Conservation (phyloP, 768 basidiomycete genomes). For the Mycena amicta region DNA sequence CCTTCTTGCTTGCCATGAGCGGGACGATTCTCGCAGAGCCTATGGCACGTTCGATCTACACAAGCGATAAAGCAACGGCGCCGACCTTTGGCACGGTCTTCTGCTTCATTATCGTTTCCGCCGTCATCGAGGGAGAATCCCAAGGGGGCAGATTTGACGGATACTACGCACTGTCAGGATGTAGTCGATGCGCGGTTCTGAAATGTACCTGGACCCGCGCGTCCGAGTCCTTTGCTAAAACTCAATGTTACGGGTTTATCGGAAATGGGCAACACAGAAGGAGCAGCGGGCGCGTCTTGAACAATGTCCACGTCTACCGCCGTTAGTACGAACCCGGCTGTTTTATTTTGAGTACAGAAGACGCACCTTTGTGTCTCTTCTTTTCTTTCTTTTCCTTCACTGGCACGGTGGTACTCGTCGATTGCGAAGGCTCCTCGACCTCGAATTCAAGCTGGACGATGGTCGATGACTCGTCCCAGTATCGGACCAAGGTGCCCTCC, state of each 20-base stretch:
- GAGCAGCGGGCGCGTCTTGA: conserved; percentile 43
- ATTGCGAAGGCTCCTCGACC: conserved; percentile 60
- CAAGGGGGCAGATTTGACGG: conserved; percentile 45
- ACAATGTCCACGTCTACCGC: conserved; percentile 36
- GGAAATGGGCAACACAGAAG: conserved; percentile 71
- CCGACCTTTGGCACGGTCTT: conserved; percentile 40
- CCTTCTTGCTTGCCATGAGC: conserved; percentile 85
- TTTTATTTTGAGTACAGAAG: too few relatives aligned
- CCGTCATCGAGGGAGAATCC: conserved; percentile 74
- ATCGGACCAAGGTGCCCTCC: conserved; percentile 76
- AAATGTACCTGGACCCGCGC: conserved; percentile 17
- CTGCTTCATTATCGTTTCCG: conserved; percentile 40
- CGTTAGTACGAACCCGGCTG: too few relatives aligned
- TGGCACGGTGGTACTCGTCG: conserved; percentile 28
- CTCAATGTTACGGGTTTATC: conserved; percentile 82
- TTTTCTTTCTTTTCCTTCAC: conserved; percentile 58
- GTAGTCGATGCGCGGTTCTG: not conserved
- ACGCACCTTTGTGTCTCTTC: conserved; percentile 59
- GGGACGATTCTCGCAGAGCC: conserved; percentile 63
- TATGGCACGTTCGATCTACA: not conserved
- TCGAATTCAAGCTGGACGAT: conserved; percentile 78
- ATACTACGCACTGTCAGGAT: conserved; percentile 16
- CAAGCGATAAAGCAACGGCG: not conserved
- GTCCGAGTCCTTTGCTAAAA: conserved; percentile 56
- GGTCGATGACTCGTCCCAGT: conserved; percentile 90